phyloP scores from a whole-genome alignment of 257 asterid genomes.

The Linaria vulgaris region DNA sequence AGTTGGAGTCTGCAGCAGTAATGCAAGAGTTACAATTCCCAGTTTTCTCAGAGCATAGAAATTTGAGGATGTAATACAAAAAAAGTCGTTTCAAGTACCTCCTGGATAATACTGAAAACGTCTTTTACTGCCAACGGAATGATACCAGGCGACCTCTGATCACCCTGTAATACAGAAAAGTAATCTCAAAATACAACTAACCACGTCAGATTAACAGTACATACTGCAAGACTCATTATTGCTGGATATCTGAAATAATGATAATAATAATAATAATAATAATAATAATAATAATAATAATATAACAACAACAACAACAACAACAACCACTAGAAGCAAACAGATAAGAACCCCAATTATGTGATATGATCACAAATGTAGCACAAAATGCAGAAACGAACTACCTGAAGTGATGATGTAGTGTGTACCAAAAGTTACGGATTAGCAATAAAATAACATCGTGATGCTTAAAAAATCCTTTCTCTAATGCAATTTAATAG shows the following conservation, averaged over 20 bases:
- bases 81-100: slow-evolving; percentile 57
- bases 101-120: slow-evolving; percentile 95
- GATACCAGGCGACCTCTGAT: slow-evolving; percentile 99
- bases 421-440: slow-evolving; percentile 14
- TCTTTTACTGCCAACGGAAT: slow-evolving; percentile 99
- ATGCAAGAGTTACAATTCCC: slow-evolving; percentile 17
- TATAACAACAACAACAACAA: too few relatives aligned
- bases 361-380: slow-evolving; percentile 9
- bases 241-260: not conserved
- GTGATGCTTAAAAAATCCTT: slow-evolving; percentile 9
- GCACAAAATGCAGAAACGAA: slow-evolving; percentile 18
- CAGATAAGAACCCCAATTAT: slow-evolving; percentile 11
- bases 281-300: too few relatives aligned
- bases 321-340: not conserved
- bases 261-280: too few relatives aligned
- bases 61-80: slow-evolving; percentile 28
- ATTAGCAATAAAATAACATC: slow-evolving; percentile 23
- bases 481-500: slow-evolving; percentile 10
- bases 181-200: slow-evolving; percentile 18
- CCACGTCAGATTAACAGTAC: not conserved
- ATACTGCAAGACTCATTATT: not conserved
- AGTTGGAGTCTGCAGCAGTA: slow-evolving; percentile 80
- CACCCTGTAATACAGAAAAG: slow-evolving; percentile 64
- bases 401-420: not conserved
- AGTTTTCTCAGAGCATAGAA: slow-evolving; percentile 25